Evolutionary conservation across 176 grass and related monocot species (phyloP).

Genomic region (Carex parvula): DNA sequence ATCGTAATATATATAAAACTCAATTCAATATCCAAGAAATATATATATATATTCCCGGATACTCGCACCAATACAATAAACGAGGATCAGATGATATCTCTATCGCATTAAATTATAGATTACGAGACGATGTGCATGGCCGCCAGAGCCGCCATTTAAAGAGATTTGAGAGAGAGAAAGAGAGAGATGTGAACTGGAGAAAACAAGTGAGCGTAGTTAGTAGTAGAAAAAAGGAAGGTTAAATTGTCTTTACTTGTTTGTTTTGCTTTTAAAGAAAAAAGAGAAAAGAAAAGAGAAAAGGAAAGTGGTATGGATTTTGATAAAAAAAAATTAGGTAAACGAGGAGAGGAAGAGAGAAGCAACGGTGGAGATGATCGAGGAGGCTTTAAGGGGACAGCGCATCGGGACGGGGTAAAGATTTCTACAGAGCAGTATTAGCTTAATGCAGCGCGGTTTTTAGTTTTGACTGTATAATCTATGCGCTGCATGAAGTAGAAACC

Average conservation of each 20-base stretch:
- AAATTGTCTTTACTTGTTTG: neutral
- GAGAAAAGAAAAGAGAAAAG: neutral
- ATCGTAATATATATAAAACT: neutral
- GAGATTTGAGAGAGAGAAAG: neutral
- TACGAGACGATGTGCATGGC: slow-evolving; percentile 28
- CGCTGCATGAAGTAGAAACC: too few species aligned
- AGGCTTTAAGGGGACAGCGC: slow-evolving; percentile 8
- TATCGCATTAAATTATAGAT: slow-evolving; percentile 23
- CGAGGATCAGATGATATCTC: slow-evolving; percentile 21
- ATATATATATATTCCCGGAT: neutral
- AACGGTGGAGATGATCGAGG: neutral
- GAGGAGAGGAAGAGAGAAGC: neutral
- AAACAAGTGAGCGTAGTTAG: neutral
- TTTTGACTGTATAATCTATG: too few species aligned
- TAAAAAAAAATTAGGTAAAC: neutral
- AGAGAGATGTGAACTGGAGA: neutral
- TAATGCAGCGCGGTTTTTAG: too few species aligned
- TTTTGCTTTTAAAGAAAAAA: neutral
- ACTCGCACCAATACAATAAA: slow-evolving; percentile 17
- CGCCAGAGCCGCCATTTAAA: slow-evolving; percentile 29
- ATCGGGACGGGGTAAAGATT: neutral
- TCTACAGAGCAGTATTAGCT: too few species aligned
- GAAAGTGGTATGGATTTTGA: slow-evolving; percentile 2
- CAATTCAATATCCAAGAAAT: neutral
- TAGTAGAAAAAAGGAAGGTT: neutral